These are phyloP conservation scores for Sugiyamaella xylanicola DNA, from an alignment of 1,139 yeast genomes.

Conservation along the genomic window DNA sequence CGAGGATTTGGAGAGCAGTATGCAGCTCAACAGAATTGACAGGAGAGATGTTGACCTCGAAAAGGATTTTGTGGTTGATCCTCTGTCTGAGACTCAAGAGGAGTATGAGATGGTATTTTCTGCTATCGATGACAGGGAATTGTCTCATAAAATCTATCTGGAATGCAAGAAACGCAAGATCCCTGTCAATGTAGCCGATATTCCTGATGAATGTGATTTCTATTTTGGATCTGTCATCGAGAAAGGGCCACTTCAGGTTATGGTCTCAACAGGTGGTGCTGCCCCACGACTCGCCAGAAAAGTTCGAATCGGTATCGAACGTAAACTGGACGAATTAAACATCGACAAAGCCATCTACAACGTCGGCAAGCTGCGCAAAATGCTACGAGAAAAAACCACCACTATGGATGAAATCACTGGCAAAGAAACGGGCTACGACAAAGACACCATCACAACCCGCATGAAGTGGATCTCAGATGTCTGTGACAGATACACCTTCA, in stretches of 20 bases:
- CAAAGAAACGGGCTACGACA: slow-evolving; percentile 51
- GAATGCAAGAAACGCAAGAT: slow-evolving; percentile 54
- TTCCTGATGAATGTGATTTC: slow-evolving; percentile 80
- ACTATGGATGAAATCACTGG: slow-evolving; percentile 20
- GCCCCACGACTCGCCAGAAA: slow-evolving; percentile 75
- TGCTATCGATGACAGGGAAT: slow-evolving; percentile 71
- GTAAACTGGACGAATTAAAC: slow-evolving; percentile 39
- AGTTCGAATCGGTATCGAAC: slow-evolving; percentile 61
- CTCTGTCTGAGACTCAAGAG: slow-evolving; percentile 23
- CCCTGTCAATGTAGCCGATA: slow-evolving; percentile 83
- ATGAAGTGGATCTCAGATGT: slow-evolving; percentile 73
- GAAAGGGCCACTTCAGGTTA: slow-evolving; percentile 74
- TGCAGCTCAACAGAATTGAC: slow-evolving; percentile 16
- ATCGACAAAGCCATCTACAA: slow-evolving; percentile 59
- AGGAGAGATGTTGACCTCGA: slow-evolving; percentile 14
- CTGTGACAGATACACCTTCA: slow-evolving; percentile 62
- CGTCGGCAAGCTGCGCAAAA: slow-evolving; percentile 59
- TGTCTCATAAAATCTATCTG: slow-evolving; percentile 61
- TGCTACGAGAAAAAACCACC: slow-evolving; percentile 48
- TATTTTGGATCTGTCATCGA: slow-evolving; percentile 81
- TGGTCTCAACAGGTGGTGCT: slow-evolving; percentile 83
- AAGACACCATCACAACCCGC: slow-evolving; percentile 57
- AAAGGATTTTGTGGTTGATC: slow-evolving; percentile 26
- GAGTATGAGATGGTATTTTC: slow-evolving; percentile 67
- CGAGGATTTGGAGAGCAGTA: slow-evolving; percentile 12